Evolutionary conservation across 257 asterid genomes (phyloP).

Genomic region (Capsicum pubescens): DNA sequence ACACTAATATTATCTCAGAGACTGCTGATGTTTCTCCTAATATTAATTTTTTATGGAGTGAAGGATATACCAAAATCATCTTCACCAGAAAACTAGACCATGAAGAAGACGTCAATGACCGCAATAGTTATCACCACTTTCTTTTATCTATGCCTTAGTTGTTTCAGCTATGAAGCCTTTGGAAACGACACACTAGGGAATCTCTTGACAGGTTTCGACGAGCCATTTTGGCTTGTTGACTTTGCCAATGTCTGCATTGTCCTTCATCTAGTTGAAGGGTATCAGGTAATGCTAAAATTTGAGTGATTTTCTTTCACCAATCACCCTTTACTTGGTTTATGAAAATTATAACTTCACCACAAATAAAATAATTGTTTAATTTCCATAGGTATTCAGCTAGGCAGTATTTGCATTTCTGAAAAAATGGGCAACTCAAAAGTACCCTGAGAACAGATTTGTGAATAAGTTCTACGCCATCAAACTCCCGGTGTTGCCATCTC

Average conservation of each 20-base stretch:
- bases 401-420: conserved; percentile 60
- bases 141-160: too few species aligned
- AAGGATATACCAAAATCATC: conserved; percentile 71
- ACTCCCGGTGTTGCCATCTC: conserved; percentile 52
- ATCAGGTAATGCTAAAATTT: conserved; percentile 50
- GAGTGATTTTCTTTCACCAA: not conserved
- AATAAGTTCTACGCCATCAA: conserved; percentile 46
- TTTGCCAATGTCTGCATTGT: conserved; percentile 66
- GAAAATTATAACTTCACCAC: not conserved
- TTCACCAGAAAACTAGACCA: conserved; percentile 33
- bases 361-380: not conserved
- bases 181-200: conserved; percentile 70
- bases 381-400: conserved; percentile 51
- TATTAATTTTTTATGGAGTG: conserved; percentile 4
- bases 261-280: conserved; percentile 65
- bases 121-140: too few species aligned
- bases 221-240: conserved; percentile 74
- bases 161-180: conserved; percentile 67
- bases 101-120: too few species aligned
- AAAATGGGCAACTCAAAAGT: conserved; percentile 39
- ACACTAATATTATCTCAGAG: not conserved
- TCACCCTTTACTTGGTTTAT: not conserved
- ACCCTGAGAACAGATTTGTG: conserved; percentile 43
- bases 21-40: conserved; percentile 15
- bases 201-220: conserved; percentile 73